These are phyloP conservation scores for Wakefieldia striispora DNA, from an alignment of 768 basidiomycete species.

Conservation along the genomic window DNA sequence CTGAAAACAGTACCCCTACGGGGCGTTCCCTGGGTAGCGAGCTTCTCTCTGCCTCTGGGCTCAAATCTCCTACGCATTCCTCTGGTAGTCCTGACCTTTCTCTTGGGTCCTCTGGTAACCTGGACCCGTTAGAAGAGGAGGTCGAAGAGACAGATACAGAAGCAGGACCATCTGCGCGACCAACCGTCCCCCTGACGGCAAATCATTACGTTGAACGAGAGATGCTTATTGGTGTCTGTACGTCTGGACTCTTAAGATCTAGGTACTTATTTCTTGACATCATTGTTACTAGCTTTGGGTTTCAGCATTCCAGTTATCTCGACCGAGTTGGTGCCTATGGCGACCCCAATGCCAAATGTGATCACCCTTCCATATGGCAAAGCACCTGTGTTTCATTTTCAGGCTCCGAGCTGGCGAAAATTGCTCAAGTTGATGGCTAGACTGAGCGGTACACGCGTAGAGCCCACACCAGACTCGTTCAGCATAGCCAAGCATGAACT, in stretches of 20 bases:
- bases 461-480: constrained; percentile 68
- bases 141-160: constrained; percentile 14
- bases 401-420: constrained; percentile 72
- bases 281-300: constrained; percentile 57
- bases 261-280: constrained; percentile 6
- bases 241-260: constrained; percentile 32
- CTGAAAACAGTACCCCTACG: constrained; percentile 17
- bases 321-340: constrained; percentile 44
- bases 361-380: constrained; percentile 72
- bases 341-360: constrained; percentile 61
- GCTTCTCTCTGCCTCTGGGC: constrained; percentile 4
- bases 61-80: constrained; percentile 17
- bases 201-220: constrained; percentile 56
- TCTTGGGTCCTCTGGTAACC: constrained; percentile 9
- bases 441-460: constrained; percentile 64
- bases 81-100: constrained; percentile 27
- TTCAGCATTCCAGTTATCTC: constrained; percentile 60
- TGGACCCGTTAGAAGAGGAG: constrained; percentile 18
- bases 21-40: constrained; percentile 19
- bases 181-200: constrained; percentile 18
- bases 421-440: constrained; percentile 74
- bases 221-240: constrained; percentile 60
- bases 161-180: constrained; percentile 16
- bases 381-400: constrained; percentile 66
- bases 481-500: constrained; percentile 54